Conservation (phyloP, 2,329 filamentous ascomycete species). For the Niveomyces coronatus region DNA sequence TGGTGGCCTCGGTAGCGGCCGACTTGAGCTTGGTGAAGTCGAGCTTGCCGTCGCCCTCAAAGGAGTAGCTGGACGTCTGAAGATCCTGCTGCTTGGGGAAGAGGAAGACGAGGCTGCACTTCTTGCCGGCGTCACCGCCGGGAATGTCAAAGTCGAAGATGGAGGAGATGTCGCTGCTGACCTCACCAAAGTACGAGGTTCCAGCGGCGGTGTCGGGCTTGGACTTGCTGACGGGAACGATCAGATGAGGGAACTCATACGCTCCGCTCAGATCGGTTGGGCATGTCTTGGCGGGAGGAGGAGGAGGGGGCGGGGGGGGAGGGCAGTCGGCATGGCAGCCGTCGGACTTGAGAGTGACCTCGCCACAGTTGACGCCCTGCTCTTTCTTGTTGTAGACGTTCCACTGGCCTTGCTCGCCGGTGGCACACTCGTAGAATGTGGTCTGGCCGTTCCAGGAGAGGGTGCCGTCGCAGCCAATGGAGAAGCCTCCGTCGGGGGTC, state of each 20-base stretch:
- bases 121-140: conserved; percentile 39
- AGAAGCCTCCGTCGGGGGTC: conserved; percentile 42
- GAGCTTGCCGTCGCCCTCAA: conserved; percentile 36
- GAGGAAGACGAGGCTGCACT: conserved; percentile 54
- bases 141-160: conserved; percentile 64
- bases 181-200: conserved; percentile 43
- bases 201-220: conserved; percentile 41
- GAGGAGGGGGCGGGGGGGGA: conserved; percentile 11
- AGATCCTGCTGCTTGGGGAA: conserved; percentile 47
- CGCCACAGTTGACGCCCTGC: conserved; percentile 32
- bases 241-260: conserved; percentile 51
- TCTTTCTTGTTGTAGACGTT: conserved; percentile 42
- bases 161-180: conserved; percentile 41
- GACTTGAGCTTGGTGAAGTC: conserved; percentile 39
- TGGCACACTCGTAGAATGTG: conserved; percentile 51
- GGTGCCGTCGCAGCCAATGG: conserved; percentile 39
- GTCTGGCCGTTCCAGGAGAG: conserved; percentile 40
- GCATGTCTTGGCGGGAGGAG: conserved; percentile 23
- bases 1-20: conserved; percentile 37
- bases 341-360: conserved; percentile 34
- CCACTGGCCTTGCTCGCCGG: conserved; percentile 38
- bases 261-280: conserved; percentile 32
- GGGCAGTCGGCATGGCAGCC: conserved; percentile 21
- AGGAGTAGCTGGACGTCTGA: conserved; percentile 47
- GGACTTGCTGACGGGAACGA: conserved; percentile 47